phyloP scores from a whole-genome alignment of 1,139 yeast species.

The Yamadazyma sp. region DNA sequence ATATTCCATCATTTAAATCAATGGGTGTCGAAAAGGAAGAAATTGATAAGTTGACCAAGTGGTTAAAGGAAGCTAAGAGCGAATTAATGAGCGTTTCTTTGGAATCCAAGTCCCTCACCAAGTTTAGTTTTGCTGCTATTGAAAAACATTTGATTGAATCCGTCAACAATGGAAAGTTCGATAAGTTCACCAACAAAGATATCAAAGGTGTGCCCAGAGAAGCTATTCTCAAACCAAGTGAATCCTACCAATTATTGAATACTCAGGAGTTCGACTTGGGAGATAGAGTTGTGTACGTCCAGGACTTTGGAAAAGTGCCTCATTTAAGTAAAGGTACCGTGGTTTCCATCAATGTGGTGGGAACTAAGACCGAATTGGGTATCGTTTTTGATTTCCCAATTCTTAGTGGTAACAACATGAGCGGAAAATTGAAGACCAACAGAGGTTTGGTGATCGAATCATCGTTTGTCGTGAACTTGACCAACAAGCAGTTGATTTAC shows the following conservation, averaged over 20 bases:
- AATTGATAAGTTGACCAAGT: conserved; percentile 46
- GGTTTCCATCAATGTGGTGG: conserved; percentile 69
- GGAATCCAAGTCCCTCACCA: conserved; percentile 78
- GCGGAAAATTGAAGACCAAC: conserved; percentile 71
- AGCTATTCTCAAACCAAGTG: conserved; percentile 77
- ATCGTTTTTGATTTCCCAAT: conserved; percentile 82
- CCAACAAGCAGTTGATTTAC: conserved; percentile 71
- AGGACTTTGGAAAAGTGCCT: conserved; percentile 89
- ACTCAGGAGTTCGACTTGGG: conserved; percentile 82
- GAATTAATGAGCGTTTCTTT: conserved; percentile 65
- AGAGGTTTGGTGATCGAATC: conserved; percentile 87
- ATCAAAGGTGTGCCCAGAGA: conserved; percentile 82
- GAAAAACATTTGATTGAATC: conserved; percentile 62
- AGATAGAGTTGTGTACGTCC: conserved; percentile 84
- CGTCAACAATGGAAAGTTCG: conserved; percentile 32
- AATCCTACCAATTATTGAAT: conserved; percentile 69
- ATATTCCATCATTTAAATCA: conserved; percentile 29
- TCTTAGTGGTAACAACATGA: conserved; percentile 78
- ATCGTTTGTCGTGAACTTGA: conserved; percentile 74
- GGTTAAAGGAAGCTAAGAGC: conserved; percentile 59
- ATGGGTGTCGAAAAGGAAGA: conserved; percentile 29
- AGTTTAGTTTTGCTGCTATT: conserved; percentile 62
- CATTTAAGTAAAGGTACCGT: conserved; percentile 88
- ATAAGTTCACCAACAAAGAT: conserved; percentile 50
- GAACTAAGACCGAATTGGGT: conserved; percentile 59